Evolutionary conservation across 2,329 filamentous ascomycete species (phyloP).

Genomic region (Sphaerulina vaccinii): DNA sequence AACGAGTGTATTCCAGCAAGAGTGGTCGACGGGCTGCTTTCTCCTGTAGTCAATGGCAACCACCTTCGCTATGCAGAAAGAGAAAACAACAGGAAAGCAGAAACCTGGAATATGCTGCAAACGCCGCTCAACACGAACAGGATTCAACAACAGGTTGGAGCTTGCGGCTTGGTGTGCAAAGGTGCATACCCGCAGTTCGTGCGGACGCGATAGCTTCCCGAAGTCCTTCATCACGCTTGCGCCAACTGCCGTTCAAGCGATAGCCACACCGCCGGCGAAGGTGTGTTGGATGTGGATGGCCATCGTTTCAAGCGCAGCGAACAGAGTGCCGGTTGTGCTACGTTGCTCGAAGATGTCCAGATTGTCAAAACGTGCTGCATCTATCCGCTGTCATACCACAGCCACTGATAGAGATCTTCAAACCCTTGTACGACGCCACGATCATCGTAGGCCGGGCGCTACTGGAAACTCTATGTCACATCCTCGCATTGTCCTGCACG

Average conservation of each 20-base stretch:
- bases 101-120: conserved; percentile 1
- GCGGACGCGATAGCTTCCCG: neutral
- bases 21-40: no score
- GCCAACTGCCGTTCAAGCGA: neutral
- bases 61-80: neutral
- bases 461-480: neutral
- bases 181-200: neutral
- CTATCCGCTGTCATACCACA: neutral
- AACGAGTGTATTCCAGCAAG: no score
- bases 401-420: neutral
- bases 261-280: neutral
- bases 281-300: neutral
- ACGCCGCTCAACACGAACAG: neutral
- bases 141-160: neutral
- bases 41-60: neutral
- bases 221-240: neutral
- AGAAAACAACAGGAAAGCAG: neutral
- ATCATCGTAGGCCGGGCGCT: neutral
- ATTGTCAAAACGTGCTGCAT: neutral
- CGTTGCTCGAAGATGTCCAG: neutral
- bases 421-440: neutral
- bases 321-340: neutral
- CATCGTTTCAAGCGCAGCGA: neutral
- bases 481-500: no score
- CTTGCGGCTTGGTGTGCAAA: neutral